Conservation (phyloP, 129 eudicot species). For the Glebionis coronaria region DNA sequence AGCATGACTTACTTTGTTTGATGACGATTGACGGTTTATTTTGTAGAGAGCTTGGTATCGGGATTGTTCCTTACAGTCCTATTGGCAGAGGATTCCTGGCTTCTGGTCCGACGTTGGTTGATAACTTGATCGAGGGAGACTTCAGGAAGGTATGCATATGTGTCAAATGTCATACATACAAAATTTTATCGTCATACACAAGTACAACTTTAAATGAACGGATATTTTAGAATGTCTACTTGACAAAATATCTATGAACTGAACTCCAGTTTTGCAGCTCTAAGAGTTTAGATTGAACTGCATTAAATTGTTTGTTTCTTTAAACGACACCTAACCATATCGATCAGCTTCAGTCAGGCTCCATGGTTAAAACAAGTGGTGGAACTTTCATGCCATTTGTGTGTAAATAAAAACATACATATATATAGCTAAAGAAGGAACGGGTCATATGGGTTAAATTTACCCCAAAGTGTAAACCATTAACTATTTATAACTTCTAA, state of each 20-base stretch:
- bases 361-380: too few species aligned
- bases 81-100: slow-evolving; percentile 50
- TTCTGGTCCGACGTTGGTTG: slow-evolving; percentile 35
- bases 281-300: background rate
- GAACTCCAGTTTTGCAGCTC: too few species aligned
- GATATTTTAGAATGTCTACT: too few species aligned
- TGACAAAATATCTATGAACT: too few species aligned
- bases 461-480: too few species aligned
- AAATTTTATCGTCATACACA: background rate
- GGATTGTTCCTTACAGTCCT: slow-evolving; percentile 60
- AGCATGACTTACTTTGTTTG: background rate
- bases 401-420: too few species aligned
- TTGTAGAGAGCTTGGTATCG: slow-evolving; percentile 59
- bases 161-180: background rate
- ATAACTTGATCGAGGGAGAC: slow-evolving; percentile 35
- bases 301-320: too few species aligned
- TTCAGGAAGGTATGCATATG: slow-evolving; percentile 41
- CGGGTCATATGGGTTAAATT: too few species aligned
- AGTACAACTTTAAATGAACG: background rate
- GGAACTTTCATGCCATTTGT: too few species aligned
- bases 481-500: too few species aligned
- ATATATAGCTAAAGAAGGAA: too few species aligned
- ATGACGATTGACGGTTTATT: slow-evolving; percentile 3
- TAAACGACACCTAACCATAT: background rate
- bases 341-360: too few species aligned